These are phyloP conservation scores for Didymella lethalis DNA, from an alignment of 2,329 filamentous ascomycete genomes.

Conservation along the genomic window DNA sequence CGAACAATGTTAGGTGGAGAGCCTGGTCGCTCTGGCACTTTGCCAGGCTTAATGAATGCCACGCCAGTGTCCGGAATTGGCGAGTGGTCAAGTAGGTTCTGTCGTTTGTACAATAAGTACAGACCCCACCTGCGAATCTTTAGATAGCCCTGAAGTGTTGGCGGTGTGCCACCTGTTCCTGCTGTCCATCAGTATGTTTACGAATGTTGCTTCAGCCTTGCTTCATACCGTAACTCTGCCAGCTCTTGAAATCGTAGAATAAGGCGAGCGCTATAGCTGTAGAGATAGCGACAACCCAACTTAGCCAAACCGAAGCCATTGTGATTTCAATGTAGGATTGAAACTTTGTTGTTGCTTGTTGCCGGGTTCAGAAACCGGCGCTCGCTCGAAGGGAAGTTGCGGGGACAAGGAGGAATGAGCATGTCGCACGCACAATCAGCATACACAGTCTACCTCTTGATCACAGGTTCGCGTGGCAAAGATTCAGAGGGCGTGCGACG, in stretches of 20 bases:
- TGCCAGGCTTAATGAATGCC: slow-evolving; percentile 35
- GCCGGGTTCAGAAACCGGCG: background rate
- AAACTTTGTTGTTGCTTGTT: background rate
- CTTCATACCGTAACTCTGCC: slow-evolving; percentile 31
- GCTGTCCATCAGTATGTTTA: slow-evolving; percentile 13
- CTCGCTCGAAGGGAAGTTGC: background rate
- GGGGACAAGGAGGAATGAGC: background rate
- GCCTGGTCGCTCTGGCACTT: slow-evolving; percentile 32
- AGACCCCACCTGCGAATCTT: slow-evolving; percentile 43
- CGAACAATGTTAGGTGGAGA: slow-evolving; percentile 32
- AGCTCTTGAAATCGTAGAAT: slow-evolving; percentile 37
- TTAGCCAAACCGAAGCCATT: slow-evolving; percentile 2
- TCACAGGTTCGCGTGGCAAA: background rate
- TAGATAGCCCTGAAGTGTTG: slow-evolving; percentile 41
- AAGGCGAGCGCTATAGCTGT: slow-evolving; percentile 26
- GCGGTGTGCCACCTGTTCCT: slow-evolving; percentile 46
- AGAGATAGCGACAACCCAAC: slow-evolving; percentile 21
- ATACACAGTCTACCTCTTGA: background rate
- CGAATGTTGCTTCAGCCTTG: background rate
- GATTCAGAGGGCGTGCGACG: background rate
- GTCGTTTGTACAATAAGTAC: slow-evolving; percentile 35
- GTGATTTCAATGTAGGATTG: background rate
- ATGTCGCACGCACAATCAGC: background rate
- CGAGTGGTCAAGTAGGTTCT: slow-evolving; percentile 38
- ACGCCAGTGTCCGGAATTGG: slow-evolving; percentile 35